Evolutionary conservation across 345 rosid species (phyloP).

Genomic region (Heritiera fomes): DNA sequence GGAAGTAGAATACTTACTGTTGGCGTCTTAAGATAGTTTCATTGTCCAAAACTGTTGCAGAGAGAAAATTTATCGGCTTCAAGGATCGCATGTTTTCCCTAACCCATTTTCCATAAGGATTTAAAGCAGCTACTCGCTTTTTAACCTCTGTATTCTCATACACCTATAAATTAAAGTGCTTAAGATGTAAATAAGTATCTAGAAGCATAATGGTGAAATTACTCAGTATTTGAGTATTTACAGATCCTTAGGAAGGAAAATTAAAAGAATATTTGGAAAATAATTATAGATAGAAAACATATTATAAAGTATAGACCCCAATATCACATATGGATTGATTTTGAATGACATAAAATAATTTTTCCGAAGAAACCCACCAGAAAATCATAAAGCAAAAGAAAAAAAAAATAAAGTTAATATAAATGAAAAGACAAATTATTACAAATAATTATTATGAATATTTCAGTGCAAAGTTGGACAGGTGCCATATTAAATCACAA

Average conservation of each 20-base stretch:
- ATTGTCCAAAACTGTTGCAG: conserved; percentile 71
- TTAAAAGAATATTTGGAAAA: conserved; percentile 1
- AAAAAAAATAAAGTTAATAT: not conserved
- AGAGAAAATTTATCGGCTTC: conserved; percentile 66
- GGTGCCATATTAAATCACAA: not conserved
- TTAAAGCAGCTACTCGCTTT: conserved; percentile 69
- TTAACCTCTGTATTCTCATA: conserved; percentile 95
- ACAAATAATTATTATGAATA: conserved; percentile 3
- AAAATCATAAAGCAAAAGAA: not conserved
- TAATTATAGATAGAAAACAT: not conserved
- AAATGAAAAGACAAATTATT: not conserved
- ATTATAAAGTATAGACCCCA: not conserved
- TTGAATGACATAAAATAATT: not conserved
- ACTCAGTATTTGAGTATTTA: not conserved
- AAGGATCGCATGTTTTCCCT: conserved; percentile 69
- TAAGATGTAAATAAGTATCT: conserved; percentile 15
- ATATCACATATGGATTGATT: not conserved
- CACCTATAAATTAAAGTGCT: conserved; percentile 53
- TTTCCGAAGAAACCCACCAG: not conserved
- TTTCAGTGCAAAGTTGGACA: not conserved
- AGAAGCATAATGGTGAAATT: conserved; percentile 8
- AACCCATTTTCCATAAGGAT: conserved; percentile 92
- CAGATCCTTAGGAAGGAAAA: conserved; percentile 10
- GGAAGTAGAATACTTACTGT: conserved; percentile 57
- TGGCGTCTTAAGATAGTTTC: conserved; percentile 80